These are phyloP conservation scores for Ulvella scutata DNA, from an alignment of 139 green algal species.

Conservation along the genomic window DNA sequence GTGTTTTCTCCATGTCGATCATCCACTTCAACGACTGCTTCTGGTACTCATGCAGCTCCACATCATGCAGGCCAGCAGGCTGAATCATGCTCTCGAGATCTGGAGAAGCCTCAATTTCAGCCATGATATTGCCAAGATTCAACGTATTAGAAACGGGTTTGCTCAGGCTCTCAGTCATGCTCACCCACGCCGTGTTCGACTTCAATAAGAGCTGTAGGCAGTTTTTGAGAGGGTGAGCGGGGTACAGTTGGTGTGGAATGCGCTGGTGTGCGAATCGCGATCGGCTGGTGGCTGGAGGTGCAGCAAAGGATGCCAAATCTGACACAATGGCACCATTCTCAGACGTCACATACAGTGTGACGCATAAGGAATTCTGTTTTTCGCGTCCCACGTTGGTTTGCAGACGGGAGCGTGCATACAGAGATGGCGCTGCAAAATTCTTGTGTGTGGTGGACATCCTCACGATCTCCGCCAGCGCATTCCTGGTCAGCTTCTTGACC, in stretches of 20 bases:
- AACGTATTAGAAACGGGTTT: neutral
- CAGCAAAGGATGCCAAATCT: neutral
- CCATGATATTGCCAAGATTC: neutral
- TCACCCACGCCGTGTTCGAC: neutral
- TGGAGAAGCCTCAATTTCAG: neutral
- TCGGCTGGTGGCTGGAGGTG: neutral
- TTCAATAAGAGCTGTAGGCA: neutral
- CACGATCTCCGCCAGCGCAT: no score
- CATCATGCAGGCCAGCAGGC: neutral
- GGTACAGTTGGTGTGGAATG: neutral
- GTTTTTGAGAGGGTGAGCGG: neutral
- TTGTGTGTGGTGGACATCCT: no score
- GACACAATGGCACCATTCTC: neutral
- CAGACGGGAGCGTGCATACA: no score
- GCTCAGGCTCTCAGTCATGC: neutral
- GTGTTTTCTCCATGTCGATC: neutral
- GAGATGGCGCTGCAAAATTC: no score
- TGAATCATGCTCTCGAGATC: neutral
- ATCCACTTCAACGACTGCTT: neutral
- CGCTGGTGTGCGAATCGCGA: neutral
- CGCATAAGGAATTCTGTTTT: no score
- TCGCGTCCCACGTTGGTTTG: no score
- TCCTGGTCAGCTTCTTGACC: no score
- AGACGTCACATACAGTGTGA: no score
- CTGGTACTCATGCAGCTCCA: neutral